These are phyloP conservation scores for Mycotypha africana DNA, from an alignment of 371 early-diverging fungal species.

Conservation along the genomic window DNA sequence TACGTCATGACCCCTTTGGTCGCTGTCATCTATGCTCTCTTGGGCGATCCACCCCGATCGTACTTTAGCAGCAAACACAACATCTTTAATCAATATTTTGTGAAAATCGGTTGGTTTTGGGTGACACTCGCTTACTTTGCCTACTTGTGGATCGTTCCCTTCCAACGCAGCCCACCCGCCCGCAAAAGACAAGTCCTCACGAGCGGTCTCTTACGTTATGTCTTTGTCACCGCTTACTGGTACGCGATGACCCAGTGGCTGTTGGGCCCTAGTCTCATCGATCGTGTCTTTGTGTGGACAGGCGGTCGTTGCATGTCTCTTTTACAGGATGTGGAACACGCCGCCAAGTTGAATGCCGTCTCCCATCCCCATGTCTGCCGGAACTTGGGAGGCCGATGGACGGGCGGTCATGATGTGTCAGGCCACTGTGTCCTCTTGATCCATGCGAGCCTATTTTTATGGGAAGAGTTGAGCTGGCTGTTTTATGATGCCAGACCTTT, in stretches of 20 bases:
- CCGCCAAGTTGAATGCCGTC: constrained; percentile 6
- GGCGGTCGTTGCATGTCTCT: constrained; percentile 57
- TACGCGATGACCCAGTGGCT: constrained; percentile 77
- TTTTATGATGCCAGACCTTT: constrained; percentile 20
- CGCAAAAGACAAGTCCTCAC: constrained; percentile 15
- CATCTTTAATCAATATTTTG: constrained; percentile 69
- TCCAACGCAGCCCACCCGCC: too few species aligned
- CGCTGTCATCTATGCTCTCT: constrained; percentile 20
- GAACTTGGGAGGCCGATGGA: constrained; percentile 67
- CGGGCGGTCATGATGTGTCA: constrained; percentile 76
- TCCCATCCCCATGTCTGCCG: constrained; percentile 48
- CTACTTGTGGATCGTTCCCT: constrained; percentile 24
- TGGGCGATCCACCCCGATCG: constrained; percentile 27
- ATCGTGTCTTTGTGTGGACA: constrained; percentile 66
- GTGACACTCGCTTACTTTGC: constrained; percentile 51
- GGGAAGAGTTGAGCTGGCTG: constrained; percentile 59
- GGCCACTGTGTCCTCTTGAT: constrained; percentile 89
- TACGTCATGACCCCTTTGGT: constrained; percentile 24
- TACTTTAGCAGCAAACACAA: constrained; percentile 72
- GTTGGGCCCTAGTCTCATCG: constrained; percentile 77
- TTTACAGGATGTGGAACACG: constrained; percentile 4
- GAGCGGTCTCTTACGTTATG: constrained; percentile 47
- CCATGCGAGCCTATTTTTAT: constrained; percentile 75
- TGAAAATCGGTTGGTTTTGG: constrained; percentile 87
- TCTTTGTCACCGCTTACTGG: constrained; percentile 78